Conservation (phyloP, 257 asterid species). For the Solanum tarapatanum region DNA sequence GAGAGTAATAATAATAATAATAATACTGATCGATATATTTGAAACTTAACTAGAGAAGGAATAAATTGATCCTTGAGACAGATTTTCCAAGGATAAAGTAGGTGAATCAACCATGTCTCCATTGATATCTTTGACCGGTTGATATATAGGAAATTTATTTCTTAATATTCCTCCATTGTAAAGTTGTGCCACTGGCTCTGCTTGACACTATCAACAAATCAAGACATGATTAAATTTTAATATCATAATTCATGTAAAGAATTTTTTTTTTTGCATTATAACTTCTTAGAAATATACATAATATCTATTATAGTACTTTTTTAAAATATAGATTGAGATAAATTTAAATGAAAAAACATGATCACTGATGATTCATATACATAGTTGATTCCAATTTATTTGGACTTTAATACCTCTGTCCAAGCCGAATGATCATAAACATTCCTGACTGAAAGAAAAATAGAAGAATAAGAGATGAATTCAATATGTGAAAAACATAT, state of each 20-base stretch:
- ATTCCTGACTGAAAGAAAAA: slow-evolving; percentile 4
- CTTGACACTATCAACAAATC: slow-evolving; percentile 30
- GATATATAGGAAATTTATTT: background rate
- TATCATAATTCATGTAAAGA: background rate
- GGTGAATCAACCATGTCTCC: slow-evolving; percentile 6
- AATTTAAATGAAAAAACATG: too few species aligned
- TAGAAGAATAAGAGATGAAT: background rate
- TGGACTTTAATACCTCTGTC: slow-evolving; percentile 1
- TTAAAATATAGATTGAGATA: background rate
- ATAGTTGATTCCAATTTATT: background rate
- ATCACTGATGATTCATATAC: background rate
- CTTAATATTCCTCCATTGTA: slow-evolving; percentile 48
- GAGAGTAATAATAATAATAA: background rate
- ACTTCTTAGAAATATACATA: background rate
- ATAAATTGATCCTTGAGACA: slow-evolving; percentile 32
- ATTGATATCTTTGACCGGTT: background rate
- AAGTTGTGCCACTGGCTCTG: slow-evolving; percentile 39
- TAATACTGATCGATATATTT: background rate
- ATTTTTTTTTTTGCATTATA: background rate
- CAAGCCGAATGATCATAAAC: slow-evolving; percentile 25
- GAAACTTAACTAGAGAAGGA: slow-evolving; percentile 49
- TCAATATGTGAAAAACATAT: background rate
- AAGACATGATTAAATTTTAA: background rate
- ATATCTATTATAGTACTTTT: background rate
- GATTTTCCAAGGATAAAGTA: slow-evolving; percentile 24